Evolutionary conservation across 2,329 filamentous ascomycete species (phyloP).

Genomic region (Volutella citrinella): DNA sequence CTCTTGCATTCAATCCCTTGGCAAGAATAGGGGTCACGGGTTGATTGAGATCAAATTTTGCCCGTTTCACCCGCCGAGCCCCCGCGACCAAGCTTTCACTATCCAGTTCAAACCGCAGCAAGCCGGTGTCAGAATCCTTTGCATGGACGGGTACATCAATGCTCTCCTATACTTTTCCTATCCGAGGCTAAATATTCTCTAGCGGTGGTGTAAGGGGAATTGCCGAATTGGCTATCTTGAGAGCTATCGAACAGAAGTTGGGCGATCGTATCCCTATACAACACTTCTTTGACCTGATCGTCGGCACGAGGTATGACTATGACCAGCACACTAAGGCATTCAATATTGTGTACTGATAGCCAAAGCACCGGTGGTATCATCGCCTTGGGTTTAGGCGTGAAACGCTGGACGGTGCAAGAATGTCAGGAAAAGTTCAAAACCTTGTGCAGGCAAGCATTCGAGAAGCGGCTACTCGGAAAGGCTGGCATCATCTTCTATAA

Average conservation of each 20-base stretch:
- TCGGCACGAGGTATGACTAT: constrained; percentile 4
- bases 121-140: constrained; percentile 5
- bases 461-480: neutral
- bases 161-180: too few relatives aligned
- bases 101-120: constrained; percentile 7
- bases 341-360: neutral
- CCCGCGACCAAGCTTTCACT: neutral
- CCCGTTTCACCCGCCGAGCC: constrained; percentile 2
- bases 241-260: constrained; percentile 2
- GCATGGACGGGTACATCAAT: constrained; percentile 7
- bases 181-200: too few relatives aligned
- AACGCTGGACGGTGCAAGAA: constrained; percentile 1
- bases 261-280: constrained; percentile 1
- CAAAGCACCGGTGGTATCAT: constrained; percentile 8
- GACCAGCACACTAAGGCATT: neutral
- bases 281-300: constrained; percentile 8
- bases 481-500: constrained; percentile 2
- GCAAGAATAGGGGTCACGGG: constrained; percentile 1
- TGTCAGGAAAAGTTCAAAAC: constrained; percentile 1
- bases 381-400: constrained; percentile 6
- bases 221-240: constrained; percentile 3
- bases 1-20: constrained; percentile 3
- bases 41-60: constrained; percentile 1
- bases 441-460: constrained; percentile 5
- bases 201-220: constrained; percentile 6